Conservation (phyloP, 2,329 filamentous ascomycete genomes). For the Microdochium bolleyi region DNA sequence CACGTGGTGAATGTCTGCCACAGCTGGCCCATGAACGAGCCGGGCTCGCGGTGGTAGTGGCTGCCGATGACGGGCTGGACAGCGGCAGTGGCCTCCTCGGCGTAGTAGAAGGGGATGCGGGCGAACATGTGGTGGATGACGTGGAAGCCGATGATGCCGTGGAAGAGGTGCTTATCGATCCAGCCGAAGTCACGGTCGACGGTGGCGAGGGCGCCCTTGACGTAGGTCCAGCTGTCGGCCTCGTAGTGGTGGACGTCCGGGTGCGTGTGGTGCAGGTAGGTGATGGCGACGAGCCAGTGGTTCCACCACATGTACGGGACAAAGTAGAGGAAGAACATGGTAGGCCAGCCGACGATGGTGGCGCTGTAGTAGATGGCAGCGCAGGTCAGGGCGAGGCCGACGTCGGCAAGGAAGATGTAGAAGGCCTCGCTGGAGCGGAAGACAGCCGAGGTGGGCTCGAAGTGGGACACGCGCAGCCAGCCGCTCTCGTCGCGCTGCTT, state of each 20-base stretch:
- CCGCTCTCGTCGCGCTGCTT: constrained; percentile 31
- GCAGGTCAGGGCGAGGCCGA: constrained; percentile 47
- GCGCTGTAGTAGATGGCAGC: constrained; percentile 42
- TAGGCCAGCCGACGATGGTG: constrained; percentile 45
- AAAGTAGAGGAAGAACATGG: constrained; percentile 49
- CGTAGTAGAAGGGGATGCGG: constrained; percentile 45
- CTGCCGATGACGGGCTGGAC: constrained; percentile 38
- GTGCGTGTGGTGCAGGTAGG: constrained; percentile 68
- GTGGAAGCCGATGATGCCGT: constrained; percentile 47
- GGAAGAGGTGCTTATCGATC: constrained; percentile 57
- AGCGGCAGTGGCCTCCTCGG: constrained; percentile 38
- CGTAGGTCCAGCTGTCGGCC: constrained; percentile 51
- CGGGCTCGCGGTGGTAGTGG: constrained; percentile 30
- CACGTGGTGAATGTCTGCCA: constrained; percentile 22
- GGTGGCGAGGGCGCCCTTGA: constrained; percentile 53
- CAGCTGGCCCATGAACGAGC: constrained; percentile 21
- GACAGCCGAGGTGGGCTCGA: constrained; percentile 52
- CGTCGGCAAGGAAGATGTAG: constrained; percentile 49
- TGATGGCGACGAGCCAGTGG: constrained; percentile 68
- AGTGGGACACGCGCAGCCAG: constrained; percentile 45
- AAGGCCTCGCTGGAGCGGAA: constrained; percentile 50
- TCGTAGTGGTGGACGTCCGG: constrained; percentile 48
- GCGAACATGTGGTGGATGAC: constrained; percentile 49
- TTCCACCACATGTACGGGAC: constrained; percentile 64
- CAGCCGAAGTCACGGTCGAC: constrained; percentile 59